Conservation (phyloP, 2,329 filamentous ascomycete genomes). For the Chalara sp. region DNA sequence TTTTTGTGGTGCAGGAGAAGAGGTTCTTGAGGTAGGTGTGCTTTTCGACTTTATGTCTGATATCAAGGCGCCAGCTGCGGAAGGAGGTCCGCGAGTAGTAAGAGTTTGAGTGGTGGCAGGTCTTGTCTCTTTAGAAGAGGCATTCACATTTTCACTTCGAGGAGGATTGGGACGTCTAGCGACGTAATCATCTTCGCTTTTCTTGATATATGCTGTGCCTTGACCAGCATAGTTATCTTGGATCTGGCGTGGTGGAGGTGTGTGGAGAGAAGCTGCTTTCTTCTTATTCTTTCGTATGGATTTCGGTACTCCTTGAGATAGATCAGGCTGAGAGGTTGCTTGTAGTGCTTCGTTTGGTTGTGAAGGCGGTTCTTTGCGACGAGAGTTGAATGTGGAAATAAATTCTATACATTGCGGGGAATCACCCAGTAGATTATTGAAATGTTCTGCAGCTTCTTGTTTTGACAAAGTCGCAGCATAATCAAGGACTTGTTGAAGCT, state of each 20-base stretch:
- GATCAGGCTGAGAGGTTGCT: conserved; percentile 1
- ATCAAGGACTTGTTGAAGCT: conserved; percentile 75
- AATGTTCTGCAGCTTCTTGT: conserved; percentile 71
- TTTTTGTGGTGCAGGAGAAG: conserved; percentile 44
- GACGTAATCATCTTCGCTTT: conserved; percentile 67
- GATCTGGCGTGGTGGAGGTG: conserved; percentile 54
- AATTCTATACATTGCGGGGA: conserved; percentile 69
- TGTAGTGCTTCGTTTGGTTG: conserved; percentile 5
- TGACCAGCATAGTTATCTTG: conserved; percentile 51
- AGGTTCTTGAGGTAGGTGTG: conserved; percentile 37
- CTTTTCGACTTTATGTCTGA: conserved; percentile 63
- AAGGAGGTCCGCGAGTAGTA: conserved; percentile 36
- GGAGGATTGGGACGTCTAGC: conserved; percentile 33
- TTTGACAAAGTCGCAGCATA: conserved; percentile 75
- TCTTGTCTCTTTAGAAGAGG: conserved; percentile 38
- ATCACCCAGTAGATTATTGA: conserved; percentile 83
- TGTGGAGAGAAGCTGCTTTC: conserved; percentile 55
- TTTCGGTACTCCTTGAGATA: conserved; percentile 37
- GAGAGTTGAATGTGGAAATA: conserved; percentile 68
- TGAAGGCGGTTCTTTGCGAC: conserved; percentile 39
- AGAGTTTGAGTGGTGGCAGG: conserved; percentile 42
- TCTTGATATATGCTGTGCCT: conserved; percentile 71
- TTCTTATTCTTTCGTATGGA: conserved; percentile 45
- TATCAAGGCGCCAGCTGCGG: conserved; percentile 71
- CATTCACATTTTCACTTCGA: conserved; percentile 26